phyloP scores from a whole-genome alignment of 208 protist genomes.

The Acanthamoeba royreba region DNA sequence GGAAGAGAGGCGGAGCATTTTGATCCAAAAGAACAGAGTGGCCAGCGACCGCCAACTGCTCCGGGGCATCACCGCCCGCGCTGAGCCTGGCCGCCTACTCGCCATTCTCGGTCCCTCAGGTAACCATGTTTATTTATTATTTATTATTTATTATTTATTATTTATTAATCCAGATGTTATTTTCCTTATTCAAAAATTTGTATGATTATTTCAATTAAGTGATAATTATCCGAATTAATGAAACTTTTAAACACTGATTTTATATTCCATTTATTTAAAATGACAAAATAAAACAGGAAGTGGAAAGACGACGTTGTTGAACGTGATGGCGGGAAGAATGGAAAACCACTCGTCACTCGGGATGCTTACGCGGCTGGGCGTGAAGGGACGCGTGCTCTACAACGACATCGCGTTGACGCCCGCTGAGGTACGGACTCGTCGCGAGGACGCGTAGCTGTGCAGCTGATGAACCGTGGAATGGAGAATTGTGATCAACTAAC shows the following conservation, averaged over 20 bases:
- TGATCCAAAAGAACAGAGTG: too few relatives aligned
- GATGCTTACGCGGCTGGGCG: not conserved
- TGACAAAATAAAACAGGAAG: not conserved
- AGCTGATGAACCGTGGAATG: too few relatives aligned
- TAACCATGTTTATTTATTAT: not conserved
- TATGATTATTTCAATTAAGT: too few relatives aligned
- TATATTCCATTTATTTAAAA: not conserved
- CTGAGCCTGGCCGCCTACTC: slow-evolving; percentile 10
- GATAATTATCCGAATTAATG: too few relatives aligned
- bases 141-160: too few relatives aligned
- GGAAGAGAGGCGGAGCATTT: not conserved
- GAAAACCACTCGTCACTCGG: not conserved
- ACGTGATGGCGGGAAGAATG: not conserved
- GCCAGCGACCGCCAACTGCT: too few relatives aligned
- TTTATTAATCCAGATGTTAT: too few relatives aligned
- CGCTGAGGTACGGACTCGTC: not conserved
- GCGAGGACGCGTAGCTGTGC: not conserved
- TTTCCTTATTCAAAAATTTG: too few relatives aligned
- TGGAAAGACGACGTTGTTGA: slow-evolving; percentile 35
- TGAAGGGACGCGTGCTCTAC: not conserved
- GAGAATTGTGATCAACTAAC: not conserved
- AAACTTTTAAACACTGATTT: too few relatives aligned
- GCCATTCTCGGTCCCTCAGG: slow-evolving; percentile 57
- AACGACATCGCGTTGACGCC: not conserved
- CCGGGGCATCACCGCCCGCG: not conserved